Conservation (phyloP, 2,329 filamentous ascomycete genomes). For the Myriosclerotinia curreyana region DNA sequence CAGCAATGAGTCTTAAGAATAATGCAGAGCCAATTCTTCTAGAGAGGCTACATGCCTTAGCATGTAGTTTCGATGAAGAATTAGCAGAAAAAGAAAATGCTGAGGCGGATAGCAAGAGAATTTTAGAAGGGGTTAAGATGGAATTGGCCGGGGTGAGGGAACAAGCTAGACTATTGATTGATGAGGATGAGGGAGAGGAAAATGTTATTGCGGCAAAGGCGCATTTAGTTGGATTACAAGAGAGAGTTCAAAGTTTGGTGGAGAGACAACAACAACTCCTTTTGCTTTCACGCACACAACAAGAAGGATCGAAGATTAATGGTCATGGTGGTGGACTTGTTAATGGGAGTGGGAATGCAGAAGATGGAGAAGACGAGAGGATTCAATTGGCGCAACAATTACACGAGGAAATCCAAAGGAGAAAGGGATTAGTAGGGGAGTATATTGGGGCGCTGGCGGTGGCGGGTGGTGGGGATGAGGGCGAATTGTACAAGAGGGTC, state of each 20-base stretch:
- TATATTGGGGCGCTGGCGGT: slow-evolving; percentile 67
- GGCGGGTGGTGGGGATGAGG: slow-evolving; percentile 69
- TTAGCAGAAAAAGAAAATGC: slow-evolving; percentile 69
- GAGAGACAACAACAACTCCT: slow-evolving; percentile 49
- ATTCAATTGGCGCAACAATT: slow-evolving; percentile 58
- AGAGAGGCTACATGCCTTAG: slow-evolving; percentile 69
- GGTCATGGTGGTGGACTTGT: slow-evolving; percentile 42
- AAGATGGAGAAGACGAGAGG: slow-evolving; percentile 52
- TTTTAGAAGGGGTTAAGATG: slow-evolving; percentile 63
- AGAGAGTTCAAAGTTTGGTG: slow-evolving; percentile 34
- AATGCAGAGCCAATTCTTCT: slow-evolving; percentile 67
- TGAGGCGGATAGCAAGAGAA: slow-evolving; percentile 63
- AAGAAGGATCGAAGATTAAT: slow-evolving; percentile 49
- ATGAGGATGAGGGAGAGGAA: slow-evolving; percentile 29
- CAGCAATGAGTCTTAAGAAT: slow-evolving; percentile 65
- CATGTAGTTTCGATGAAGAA: slow-evolving; percentile 70
- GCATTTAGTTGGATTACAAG: slow-evolving; percentile 30
- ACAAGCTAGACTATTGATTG: slow-evolving; percentile 54
- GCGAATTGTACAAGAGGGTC: slow-evolving; percentile 62
- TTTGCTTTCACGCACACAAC: slow-evolving; percentile 42
- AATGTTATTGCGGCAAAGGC: slow-evolving; percentile 27
- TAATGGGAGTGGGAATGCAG: slow-evolving; percentile 36
- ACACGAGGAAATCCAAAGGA: slow-evolving; percentile 49
- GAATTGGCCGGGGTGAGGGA: slow-evolving; percentile 62
- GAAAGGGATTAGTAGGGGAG: slow-evolving; percentile 57